phyloP scores from a whole-genome alignment of 1,284 basidiomycete genomes.

The Trichosporon coremiiforme region DNA sequence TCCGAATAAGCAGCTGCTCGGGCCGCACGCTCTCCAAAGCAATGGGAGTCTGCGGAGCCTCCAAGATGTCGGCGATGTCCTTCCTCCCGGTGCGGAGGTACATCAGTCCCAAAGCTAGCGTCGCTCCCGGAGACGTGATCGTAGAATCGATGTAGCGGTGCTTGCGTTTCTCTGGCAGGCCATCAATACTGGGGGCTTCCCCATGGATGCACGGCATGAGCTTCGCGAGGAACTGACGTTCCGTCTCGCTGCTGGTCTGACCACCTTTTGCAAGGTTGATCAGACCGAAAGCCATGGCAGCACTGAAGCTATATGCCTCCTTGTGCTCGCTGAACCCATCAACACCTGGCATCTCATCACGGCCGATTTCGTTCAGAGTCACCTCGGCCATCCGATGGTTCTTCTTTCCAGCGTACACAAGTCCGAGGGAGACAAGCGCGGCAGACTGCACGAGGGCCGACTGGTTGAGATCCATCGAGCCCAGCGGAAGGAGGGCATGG shows the following conservation, averaged over 20 bases:
- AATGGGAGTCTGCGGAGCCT: constrained; percentile 75
- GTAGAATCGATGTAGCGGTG: constrained; percentile 69
- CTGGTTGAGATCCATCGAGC: constrained; percentile 84
- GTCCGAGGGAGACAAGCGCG: constrained; percentile 82
- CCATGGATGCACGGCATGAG: constrained; percentile 73
- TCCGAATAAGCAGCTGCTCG: constrained; percentile 79
- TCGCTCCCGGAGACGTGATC: constrained; percentile 85
- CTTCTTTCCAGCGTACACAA: constrained; percentile 84
- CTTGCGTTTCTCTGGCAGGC: constrained; percentile 21
- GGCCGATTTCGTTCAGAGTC: constrained; percentile 80
- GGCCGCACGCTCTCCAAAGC: constrained; percentile 84
- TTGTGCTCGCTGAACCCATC: constrained; percentile 81
- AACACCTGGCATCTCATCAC: constrained; percentile 72
- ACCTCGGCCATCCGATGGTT: constrained; percentile 90
- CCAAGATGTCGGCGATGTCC: constrained; percentile 81
- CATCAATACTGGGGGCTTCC: constrained; percentile 54
- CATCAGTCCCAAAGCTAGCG: constrained; percentile 87
- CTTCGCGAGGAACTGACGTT: constrained; percentile 67
- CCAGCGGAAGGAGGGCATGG: constrained; percentile 83
- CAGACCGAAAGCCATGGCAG: constrained; percentile 89
- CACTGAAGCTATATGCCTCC: constrained; percentile 88
- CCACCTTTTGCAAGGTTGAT: constrained; percentile 90
- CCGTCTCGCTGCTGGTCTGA: constrained; percentile 61
- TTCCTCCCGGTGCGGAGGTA: constrained; percentile 80
- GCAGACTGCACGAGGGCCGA: constrained; percentile 87